phyloP scores from a whole-genome alignment of 352 stramenopile species.

The Phytophthora ohioensis region DNA sequence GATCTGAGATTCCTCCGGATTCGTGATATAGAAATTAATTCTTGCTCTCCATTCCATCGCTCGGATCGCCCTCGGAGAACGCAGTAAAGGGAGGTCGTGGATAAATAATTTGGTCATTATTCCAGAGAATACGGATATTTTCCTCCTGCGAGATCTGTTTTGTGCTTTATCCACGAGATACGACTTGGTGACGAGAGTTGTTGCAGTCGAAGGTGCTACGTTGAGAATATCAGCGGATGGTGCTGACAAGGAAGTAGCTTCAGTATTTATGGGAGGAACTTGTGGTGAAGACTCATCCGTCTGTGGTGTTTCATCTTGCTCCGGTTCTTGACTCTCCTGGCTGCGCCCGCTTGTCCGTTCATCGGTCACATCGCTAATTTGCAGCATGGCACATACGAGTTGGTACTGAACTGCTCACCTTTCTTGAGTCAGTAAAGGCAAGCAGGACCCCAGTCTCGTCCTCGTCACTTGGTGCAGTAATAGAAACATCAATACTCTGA shows the following conservation, averaged over 20 bases:
- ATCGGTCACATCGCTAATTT: slow-evolving; percentile 30
- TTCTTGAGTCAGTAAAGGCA: not conserved
- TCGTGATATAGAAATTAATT: slow-evolving; percentile 50
- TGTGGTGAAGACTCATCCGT: slow-evolving; percentile 1
- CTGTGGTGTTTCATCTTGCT: not conserved
- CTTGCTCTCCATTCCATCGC: slow-evolving; percentile 42
- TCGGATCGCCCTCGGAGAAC: slow-evolving; percentile 34
- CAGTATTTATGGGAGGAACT: not conserved
- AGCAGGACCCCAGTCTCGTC: slow-evolving; percentile 4
- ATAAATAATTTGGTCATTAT: slow-evolving; percentile 8
- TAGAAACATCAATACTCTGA: not conserved
- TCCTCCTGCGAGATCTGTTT: slow-evolving; percentile 3
- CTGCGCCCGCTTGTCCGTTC: slow-evolving; percentile 19
- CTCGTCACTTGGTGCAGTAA: slow-evolving; percentile 3
- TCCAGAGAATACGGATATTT: not conserved
- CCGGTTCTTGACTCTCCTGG: slow-evolving; percentile 1
- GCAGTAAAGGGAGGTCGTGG: slow-evolving; percentile 24
- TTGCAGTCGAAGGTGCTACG: not conserved
- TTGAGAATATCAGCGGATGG: too few species aligned
- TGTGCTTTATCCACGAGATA: slow-evolving; percentile 2
- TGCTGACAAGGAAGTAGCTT: not conserved
- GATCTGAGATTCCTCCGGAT: slow-evolving; percentile 50
- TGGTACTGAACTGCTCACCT: slow-evolving; percentile 1
- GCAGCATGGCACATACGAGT: slow-evolving; percentile 26
- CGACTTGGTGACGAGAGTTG: not conserved